Base-by-base conservation (phyloP, 2,329 filamentous ascomycete species). In the Stemphylium lycopersici region DNA sequence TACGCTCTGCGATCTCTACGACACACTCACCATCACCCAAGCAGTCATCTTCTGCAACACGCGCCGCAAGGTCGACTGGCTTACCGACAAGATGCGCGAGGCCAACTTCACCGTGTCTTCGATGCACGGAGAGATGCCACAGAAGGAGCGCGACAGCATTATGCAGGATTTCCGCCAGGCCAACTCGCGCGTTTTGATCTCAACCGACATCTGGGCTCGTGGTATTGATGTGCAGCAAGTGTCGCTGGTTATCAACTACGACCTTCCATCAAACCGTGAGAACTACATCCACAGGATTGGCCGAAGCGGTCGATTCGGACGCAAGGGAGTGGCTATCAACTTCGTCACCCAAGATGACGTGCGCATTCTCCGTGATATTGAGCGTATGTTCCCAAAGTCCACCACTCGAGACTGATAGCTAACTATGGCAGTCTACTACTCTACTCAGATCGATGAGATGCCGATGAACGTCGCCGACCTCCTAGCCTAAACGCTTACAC, bases 11-110 rank as follows among this genome's bases (percentile, higher is more conserved):
- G 95, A 99, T 80, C 88, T 99, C 53, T 99, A 99, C 83, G 95
- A 99, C 76, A 98, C 95, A 11, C 85, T 99, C 39, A 99, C 95
- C 50, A 98, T 99, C 73, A 98, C 95, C 13, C 95, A 98, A 80
- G 95, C 95, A 40, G 95, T 99, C 76, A 99, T 99, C 76, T 99
- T 99, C 84, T 99, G 95, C 84, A 99, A 99, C 79, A 99, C 95
- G 6, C 89, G 95, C 65, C 87, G 95, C 77, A 99, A 99, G 90
- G 95, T 99, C 48, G 95, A 99, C 77, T 99, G 95, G 95, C 81
- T 99, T 56, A 98, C 95, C 4, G 95, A 99, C 80, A 99, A 99
- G 84, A 96, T 99, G 91, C 90, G 92, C 61, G 95, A 97, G 76
- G 91, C 92, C 69, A 97, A 99, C 80, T 99, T 99, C 77, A 99